These are phyloP conservation scores for Colletotrichum limetticola DNA, from an alignment of 2,329 filamentous ascomycete genomes.

Conservation along the genomic window DNA sequence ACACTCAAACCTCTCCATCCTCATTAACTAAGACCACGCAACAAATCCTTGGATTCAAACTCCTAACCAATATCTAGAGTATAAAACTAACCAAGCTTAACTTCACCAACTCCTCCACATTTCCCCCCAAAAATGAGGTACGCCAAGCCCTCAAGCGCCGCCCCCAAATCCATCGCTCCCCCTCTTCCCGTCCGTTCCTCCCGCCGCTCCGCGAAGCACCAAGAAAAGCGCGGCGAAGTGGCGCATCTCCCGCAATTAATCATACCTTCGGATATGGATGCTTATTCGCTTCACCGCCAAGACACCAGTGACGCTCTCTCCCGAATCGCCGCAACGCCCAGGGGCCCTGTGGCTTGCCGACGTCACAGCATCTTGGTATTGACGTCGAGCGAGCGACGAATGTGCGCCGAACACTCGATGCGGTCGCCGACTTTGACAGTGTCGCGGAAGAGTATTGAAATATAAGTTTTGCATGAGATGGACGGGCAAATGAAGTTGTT, in stretches of 20 bases:
- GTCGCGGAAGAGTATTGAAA: too few relatives aligned
- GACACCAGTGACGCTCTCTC: not conserved
- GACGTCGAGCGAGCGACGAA: too few relatives aligned
- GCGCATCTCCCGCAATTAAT: slow-evolving; percentile 1
- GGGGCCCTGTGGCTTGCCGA: not conserved
- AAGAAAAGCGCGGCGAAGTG: not conserved
- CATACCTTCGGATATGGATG: not conserved
- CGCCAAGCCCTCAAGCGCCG: slow-evolving; percentile 5
- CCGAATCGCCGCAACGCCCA: not conserved
- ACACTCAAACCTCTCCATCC: too few relatives aligned
- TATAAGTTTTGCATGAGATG: too few relatives aligned
- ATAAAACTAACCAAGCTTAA: too few relatives aligned
- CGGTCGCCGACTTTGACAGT: too few relatives aligned
- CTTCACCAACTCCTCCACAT: not conserved
- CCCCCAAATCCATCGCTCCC: not conserved
- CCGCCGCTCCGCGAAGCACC: not conserved
- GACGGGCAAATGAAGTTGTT: too few relatives aligned
- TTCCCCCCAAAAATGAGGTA: not conserved
- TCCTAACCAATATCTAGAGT: too few relatives aligned
- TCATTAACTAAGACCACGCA: too few relatives aligned
- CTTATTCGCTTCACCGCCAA: not conserved
- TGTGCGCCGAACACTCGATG: too few relatives aligned
- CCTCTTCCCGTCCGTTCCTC: too few relatives aligned
- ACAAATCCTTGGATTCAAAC: too few relatives aligned
- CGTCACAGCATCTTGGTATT: not conserved